Base-by-base conservation (phyloP, 2,329 filamentous ascomycete species). In the Macrophomina tecta region DNA sequence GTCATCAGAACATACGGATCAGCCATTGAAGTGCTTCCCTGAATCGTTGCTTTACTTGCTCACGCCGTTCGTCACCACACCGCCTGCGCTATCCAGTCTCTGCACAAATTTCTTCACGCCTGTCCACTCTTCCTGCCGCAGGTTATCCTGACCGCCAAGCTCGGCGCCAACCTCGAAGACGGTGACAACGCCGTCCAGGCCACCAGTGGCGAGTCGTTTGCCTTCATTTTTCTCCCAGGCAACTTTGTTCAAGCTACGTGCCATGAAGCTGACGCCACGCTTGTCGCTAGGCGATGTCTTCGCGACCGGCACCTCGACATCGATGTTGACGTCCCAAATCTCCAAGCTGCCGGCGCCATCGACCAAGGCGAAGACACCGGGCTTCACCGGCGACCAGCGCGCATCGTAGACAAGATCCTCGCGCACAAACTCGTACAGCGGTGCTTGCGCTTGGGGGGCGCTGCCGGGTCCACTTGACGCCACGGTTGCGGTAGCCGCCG, bases 341-440 rank as follows among this genome's bases (percentile, higher is more conserved):
- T 99, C 96, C 18, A 99, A 84, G 79, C 89, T 91, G 36, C 95
- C 96, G 2, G 92, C 92, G 40, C 95, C 95, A 73, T 99, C 96
- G 2, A 98, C 95, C 23, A 97, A 88, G 1, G 92, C 93, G 79
- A 99, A 99, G 8, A 99, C 92, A 45, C 93, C 94, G 0, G 95
- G 95, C 77, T 95, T 94, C 70, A 95, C 87, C 0, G 95, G 95
- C 14, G 93, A 97, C 96, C 96, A 99, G 64, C 90, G 90, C 2
- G 93, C 94, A 77, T 97, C 94, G 80, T 99, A 99, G 62, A 99
- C 94, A 23, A 97, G 90, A 74, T 99, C 96, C 80, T 99, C 96
- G 65, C 95, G 90, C 23, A 91, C 90, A 75, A 99, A 93, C 70
- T 98, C 93, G 12, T 98, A 85, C 32, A 99, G 84, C 0, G 95